Conservation (phyloP, 352 stramenopile species). For the Blastocystis sp. region DNA sequence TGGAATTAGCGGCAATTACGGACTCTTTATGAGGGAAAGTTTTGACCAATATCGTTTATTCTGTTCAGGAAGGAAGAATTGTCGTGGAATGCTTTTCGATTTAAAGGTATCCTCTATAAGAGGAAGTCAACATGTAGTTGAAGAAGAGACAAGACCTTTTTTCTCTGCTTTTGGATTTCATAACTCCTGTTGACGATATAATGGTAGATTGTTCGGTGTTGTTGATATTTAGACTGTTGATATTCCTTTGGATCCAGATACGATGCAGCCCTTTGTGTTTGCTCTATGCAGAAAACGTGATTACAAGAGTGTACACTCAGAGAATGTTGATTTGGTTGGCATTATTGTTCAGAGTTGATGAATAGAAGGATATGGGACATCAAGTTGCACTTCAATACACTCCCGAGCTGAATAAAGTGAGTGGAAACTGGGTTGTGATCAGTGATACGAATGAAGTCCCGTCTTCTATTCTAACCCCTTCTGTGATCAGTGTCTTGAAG, state of each 20-base stretch:
- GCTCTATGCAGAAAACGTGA: constrained; percentile 43
- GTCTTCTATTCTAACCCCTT: background rate
- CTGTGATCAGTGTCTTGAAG: constrained; percentile 28
- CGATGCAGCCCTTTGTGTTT: constrained; percentile 47
- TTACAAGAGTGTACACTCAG: constrained; percentile 40
- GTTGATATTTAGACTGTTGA: constrained; percentile 12
- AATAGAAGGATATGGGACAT: constrained; percentile 30
- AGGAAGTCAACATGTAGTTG: background rate
- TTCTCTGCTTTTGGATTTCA: constrained; percentile 57
- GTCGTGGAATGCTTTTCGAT: constrained; percentile 40
- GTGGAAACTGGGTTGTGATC: constrained; percentile 48
- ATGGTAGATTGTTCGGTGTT: background rate
- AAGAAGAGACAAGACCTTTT: constrained; percentile 64
- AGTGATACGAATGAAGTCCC: constrained; percentile 45
- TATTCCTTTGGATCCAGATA: constrained; percentile 2
- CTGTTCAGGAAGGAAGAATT: constrained; percentile 48
- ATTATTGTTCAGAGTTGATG: background rate
- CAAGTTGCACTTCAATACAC: constrained; percentile 34
- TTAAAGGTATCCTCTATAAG: background rate
- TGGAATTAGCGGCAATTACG: constrained; percentile 59
- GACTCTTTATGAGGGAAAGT: constrained; percentile 49
- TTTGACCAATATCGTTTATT: constrained; percentile 55
- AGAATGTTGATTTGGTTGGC: constrained; percentile 32
- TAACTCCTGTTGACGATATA: constrained; percentile 59
- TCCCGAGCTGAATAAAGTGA: constrained; percentile 45